phyloP scores from a whole-genome alignment of 2,329 filamentous ascomycete species.

The Aspergillus udagawae region DNA sequence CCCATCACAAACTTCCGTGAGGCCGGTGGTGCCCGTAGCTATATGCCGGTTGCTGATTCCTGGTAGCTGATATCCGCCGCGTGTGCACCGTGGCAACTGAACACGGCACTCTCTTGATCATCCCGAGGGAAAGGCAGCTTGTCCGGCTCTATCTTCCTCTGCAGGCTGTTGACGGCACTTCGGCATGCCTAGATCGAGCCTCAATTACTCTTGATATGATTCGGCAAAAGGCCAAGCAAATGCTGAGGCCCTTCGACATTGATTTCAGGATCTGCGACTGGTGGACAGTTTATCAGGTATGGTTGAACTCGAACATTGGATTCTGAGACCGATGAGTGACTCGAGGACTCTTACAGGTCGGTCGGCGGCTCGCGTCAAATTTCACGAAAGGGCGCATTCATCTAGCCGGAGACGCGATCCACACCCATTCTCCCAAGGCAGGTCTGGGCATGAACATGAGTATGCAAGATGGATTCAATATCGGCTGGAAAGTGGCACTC shows the following conservation, averaged over 20 bases:
- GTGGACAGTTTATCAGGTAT: slow-evolving; percentile 11
- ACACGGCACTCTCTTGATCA: slow-evolving; percentile 58
- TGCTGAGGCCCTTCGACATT: slow-evolving; percentile 5
- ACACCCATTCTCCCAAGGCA: slow-evolving; percentile 10
- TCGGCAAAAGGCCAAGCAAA: slow-evolving; percentile 2
- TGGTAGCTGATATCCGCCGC: slow-evolving; percentile 50
- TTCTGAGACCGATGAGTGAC: background rate
- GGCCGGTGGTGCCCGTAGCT: background rate
- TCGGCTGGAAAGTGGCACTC: slow-evolving; percentile 52
- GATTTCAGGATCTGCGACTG: slow-evolving; percentile 11
- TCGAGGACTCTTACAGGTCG: background rate
- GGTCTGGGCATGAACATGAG: slow-evolving; percentile 23
- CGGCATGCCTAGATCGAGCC: slow-evolving; percentile 3
- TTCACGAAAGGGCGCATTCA: slow-evolving; percentile 8
- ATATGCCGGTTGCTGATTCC: slow-evolving; percentile 4
- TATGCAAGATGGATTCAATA: slow-evolving; percentile 51
- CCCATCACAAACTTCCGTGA: slow-evolving; percentile 52
- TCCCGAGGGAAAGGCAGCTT: slow-evolving; percentile 53
- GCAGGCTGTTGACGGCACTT: background rate
- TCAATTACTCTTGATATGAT: slow-evolving; percentile 6
- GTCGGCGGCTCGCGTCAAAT: slow-evolving; percentile 7
- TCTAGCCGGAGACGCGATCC: slow-evolving; percentile 8
- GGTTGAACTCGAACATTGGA: background rate
- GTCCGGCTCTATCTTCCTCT: slow-evolving; percentile 9
- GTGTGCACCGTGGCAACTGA: slow-evolving; percentile 50